Evolutionary conservation across 2,329 filamentous ascomycete genomes (phyloP).

Genomic region (Epichloe baconii): DNA sequence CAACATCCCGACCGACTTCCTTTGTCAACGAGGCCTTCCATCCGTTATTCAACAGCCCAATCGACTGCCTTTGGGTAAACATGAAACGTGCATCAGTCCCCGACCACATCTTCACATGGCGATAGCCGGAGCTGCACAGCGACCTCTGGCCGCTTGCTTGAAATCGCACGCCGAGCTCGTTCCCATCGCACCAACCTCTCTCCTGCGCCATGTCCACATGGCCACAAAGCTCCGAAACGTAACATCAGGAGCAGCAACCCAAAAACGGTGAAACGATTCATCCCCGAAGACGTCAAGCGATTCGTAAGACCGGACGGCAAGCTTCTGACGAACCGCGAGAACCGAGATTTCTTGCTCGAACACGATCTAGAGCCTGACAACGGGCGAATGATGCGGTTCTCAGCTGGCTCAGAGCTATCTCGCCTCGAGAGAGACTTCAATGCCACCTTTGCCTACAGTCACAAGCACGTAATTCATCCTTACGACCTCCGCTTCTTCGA

Average conservation of each 20-base stretch:
- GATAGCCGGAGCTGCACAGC: slow-evolving; percentile 10
- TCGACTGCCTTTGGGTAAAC: neutral
- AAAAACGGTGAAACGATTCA: slow-evolving; percentile 6
- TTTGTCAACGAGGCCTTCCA: neutral
- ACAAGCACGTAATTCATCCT: slow-evolving; percentile 19
- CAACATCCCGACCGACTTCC: too few relatives aligned
- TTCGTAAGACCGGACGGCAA: slow-evolving; percentile 13
- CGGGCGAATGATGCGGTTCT: slow-evolving; percentile 8
- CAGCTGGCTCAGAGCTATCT: slow-evolving; percentile 4
- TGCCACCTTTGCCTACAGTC: slow-evolving; percentile 14
- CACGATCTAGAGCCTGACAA: slow-evolving; percentile 14
- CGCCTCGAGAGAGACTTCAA: slow-evolving; percentile 10
- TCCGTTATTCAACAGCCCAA: neutral
- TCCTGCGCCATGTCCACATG: neutral
- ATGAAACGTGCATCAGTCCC: slow-evolving; percentile 7
- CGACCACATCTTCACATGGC: slow-evolving; percentile 12
- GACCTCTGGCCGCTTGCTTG: neutral
- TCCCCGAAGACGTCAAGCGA: slow-evolving; percentile 10
- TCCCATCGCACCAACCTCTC: neutral
- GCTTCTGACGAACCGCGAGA: slow-evolving; percentile 18
- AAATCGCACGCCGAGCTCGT: neutral
- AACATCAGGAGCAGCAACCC: slow-evolving; percentile 1
- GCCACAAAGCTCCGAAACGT: neutral
- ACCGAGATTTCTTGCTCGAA: slow-evolving; percentile 15
- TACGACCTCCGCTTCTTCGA: slow-evolving; percentile 21